A percentile compares a stretch with the other conserved stretches of the same genome.
These are phyloP conservation scores for Scolecobasidium constrictum DNA, from an alignment of 2,329 filamentous ascomycete species.

Conservation along the genomic window DNA sequence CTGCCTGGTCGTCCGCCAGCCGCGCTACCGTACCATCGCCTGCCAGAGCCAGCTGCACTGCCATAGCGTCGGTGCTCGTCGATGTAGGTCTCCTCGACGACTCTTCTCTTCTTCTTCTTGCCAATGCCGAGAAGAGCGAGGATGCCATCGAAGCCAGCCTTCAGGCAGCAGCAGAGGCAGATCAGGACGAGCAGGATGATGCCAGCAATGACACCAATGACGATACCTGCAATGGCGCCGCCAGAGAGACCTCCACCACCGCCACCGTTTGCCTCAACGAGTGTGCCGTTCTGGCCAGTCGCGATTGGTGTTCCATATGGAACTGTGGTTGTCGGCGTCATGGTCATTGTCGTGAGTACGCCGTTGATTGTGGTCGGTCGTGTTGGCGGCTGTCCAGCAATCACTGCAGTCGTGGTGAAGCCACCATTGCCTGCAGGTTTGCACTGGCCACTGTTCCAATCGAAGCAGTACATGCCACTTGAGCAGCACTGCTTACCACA, in stretches of 20 bases:
- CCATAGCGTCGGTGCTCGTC: conserved; percentile 53
- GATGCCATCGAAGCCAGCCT: conserved; percentile 45
- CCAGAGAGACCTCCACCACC: conserved; percentile 43
- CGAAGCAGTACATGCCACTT: conserved; percentile 55
- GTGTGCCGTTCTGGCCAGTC: conserved; percentile 27
- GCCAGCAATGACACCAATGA: conserved; percentile 61
- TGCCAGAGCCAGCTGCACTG: conserved; percentile 45
- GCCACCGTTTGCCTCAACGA: conserved; percentile 18
- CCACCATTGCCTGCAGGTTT: conserved; percentile 40
- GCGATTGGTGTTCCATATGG: conserved; percentile 41
- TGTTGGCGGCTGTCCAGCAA: conserved; percentile 28
- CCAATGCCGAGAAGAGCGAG: conserved; percentile 52
- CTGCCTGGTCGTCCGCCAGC: conserved; percentile 3
- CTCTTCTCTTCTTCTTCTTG: conserved; percentile 32
- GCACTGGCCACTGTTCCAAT: conserved; percentile 41
- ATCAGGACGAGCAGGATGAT: conserved; percentile 56
- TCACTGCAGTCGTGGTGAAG: conserved; percentile 37
- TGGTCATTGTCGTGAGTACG: conserved; percentile 36
- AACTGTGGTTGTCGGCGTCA: conserved; percentile 33
- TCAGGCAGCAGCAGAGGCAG: conserved; percentile 59
- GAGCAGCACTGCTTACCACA: conserved; percentile 65
- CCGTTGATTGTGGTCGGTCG: conserved; percentile 44
- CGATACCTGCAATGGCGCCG: conserved; percentile 71
- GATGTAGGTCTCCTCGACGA: conserved; percentile 45
- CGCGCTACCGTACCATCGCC: conserved; percentile 32